Percentiles rank a stretch among this genome's conserved stretches.
Conservation (phyloP, 306 rosid genomes). For the Dicorynia guianensis region DNA sequence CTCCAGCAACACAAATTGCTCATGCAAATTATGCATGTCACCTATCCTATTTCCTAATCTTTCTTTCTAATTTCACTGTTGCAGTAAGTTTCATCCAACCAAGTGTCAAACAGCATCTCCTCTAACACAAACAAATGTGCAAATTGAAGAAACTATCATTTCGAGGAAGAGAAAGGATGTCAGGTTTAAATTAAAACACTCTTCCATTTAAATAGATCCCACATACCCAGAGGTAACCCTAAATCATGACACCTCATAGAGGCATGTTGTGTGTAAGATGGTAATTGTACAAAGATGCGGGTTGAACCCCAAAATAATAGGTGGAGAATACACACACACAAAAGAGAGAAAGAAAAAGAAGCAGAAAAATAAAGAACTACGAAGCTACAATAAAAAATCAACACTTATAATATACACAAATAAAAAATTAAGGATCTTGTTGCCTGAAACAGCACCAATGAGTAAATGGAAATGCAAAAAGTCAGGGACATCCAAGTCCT, state of each 20-base stretch:
- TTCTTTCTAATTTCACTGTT: constrained; percentile 26
- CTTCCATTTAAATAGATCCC: constrained; percentile 11
- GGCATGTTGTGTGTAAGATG: not conserved
- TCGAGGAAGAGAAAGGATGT: constrained; percentile 9
- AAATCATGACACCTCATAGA: constrained; percentile 10
- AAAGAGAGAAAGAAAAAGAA: no score
- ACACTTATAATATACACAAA: not conserved
- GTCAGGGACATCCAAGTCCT: not conserved
- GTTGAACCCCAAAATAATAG: not conserved
- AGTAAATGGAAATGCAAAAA: not conserved
- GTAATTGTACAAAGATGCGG: not conserved
- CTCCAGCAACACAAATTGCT: constrained; percentile 30
- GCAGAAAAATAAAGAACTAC: no score
- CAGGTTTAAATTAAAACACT: constrained; percentile 9
- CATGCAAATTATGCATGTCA: constrained; percentile 14
- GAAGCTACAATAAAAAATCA: not conserved
- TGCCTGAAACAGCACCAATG: not conserved
- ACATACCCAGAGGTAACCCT: not conserved
- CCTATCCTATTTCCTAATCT: constrained; percentile 9
- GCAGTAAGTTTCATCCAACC: constrained; percentile 7
- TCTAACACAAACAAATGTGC: constrained; percentile 5
- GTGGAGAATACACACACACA: no score
- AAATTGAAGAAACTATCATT: constrained; percentile 3
- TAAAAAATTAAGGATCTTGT: not conserved
- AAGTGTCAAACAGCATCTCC: constrained; percentile 15